These are phyloP conservation scores for Puccinia novopanici DNA, from an alignment of 1,284 basidiomycete species.

Conservation along the genomic window DNA sequence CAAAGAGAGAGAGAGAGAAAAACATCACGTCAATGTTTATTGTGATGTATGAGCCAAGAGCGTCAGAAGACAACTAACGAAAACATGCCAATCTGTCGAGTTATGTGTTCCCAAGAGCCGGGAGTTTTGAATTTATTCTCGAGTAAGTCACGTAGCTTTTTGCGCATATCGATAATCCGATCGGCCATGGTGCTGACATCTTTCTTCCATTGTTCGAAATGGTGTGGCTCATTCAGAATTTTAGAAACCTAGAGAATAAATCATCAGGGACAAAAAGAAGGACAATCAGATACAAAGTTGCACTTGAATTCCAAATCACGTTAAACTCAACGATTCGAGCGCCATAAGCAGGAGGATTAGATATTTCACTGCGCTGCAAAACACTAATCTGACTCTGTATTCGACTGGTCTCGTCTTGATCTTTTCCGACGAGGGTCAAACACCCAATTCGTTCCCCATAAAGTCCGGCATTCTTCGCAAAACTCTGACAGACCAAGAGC, in stretches of 20 bases:
- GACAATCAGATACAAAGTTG: background rate
- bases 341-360: conserved; percentile 85
- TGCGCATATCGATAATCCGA: conserved; percentile 85
- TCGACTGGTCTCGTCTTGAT: conserved; percentile 72
- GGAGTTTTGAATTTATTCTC: conserved; percentile 85
- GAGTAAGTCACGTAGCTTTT: conserved; percentile 74
- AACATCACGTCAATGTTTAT: background rate
- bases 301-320: background rate
- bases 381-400: conserved; percentile 76
- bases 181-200: conserved; percentile 91
- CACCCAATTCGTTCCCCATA: conserved; percentile 89
- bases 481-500: conserved; percentile 88
- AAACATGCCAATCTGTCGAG: conserved; percentile 89
- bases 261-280: background rate
- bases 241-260: conserved; percentile 66
- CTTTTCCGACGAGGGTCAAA: conserved; percentile 70
- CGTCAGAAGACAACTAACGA: conserved; percentile 63
- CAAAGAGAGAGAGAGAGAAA: conserved; percentile 8
- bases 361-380: conserved; percentile 85
- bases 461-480: conserved; percentile 92
- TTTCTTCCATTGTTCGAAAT: conserved; percentile 83
- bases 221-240: conserved; percentile 71
- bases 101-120: conserved; percentile 78
- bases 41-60: background rate
- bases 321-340: conserved; percentile 69